phyloP scores from a whole-genome alignment of 805 yeast genomes.

The Ogataea corticis region DNA sequence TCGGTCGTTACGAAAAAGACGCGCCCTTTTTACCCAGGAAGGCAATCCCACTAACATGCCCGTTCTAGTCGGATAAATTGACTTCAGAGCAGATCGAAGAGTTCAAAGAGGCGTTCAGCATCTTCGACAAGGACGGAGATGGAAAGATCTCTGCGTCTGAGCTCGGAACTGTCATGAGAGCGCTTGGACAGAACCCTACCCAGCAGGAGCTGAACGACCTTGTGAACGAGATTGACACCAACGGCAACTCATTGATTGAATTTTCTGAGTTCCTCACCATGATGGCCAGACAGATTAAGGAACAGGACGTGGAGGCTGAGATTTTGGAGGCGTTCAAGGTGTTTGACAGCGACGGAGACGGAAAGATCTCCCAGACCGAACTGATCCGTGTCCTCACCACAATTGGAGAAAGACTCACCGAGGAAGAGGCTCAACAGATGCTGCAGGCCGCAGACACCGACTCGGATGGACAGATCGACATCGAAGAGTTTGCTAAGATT shows the following conservation, averaged over 20 bases:
- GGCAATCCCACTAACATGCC: slow-evolving; percentile 1
- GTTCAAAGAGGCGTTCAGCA: slow-evolving; percentile 95
- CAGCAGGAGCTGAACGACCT: slow-evolving; percentile 95
- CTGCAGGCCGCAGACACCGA: slow-evolving; percentile 92
- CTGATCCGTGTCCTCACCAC: slow-evolving; percentile 95
- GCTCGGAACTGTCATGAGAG: slow-evolving; percentile 97
- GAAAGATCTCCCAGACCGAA: slow-evolving; percentile 95
- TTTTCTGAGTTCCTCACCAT: slow-evolving; percentile 80
- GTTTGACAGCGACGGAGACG: slow-evolving; percentile 95
- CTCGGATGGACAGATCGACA: slow-evolving; percentile 96
- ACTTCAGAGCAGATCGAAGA: slow-evolving; percentile 96
- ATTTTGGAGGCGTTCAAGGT: slow-evolving; percentile 97
- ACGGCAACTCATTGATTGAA: slow-evolving; percentile 88
- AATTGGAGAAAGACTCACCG: slow-evolving; percentile 94
- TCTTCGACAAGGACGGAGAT: slow-evolving; percentile 95
- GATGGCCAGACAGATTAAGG: slow-evolving; percentile 93
- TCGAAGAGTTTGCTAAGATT: slow-evolving; percentile 92
- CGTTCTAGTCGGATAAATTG: slow-evolving; percentile 73
- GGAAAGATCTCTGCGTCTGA: slow-evolving; percentile 96
- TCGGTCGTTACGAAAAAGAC: no score
- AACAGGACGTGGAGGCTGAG: slow-evolving; percentile 96
- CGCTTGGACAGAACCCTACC: slow-evolving; percentile 96
- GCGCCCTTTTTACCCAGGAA: neutral
- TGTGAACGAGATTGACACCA: slow-evolving; percentile 95
- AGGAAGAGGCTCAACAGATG: slow-evolving; percentile 97